Percentiles rank a stretch among this genome's conserved stretches.
These are phyloP conservation scores for Bremia lactucae DNA, from an alignment of 352 stramenopile genomes.

Conservation along the genomic window DNA sequence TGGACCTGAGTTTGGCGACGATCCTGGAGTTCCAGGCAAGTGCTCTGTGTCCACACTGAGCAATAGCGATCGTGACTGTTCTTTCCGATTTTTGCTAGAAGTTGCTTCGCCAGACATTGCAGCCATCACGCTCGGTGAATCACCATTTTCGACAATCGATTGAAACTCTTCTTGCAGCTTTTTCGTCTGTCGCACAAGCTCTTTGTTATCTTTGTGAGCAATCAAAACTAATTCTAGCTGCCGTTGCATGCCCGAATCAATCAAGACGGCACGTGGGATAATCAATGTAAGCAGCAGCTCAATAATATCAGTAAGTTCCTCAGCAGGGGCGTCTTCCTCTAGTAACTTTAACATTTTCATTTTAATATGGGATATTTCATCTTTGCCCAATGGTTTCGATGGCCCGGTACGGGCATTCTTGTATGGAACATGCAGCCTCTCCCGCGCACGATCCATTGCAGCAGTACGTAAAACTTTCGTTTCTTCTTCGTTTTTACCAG, in stretches of 20 bases:
- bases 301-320: constrained; percentile 73
- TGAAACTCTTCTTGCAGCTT: constrained; percentile 75
- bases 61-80: constrained; percentile 33
- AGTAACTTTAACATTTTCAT: constrained; percentile 79
- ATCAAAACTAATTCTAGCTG: constrained; percentile 71
- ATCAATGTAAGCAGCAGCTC: constrained; percentile 72
- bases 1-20: constrained; percentile 47
- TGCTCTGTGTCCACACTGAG: constrained; percentile 48
- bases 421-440: constrained; percentile 69
- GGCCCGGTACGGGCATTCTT: constrained; percentile 64
- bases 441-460: constrained; percentile 64
- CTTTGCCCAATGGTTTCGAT: constrained; percentile 69
- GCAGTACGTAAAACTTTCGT: constrained; percentile 51
- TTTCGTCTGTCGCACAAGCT: constrained; percentile 72
- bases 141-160: constrained; percentile 48
- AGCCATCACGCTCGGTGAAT: constrained; percentile 17
- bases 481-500: constrained; percentile 69
- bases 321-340: constrained; percentile 66
- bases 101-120: constrained; percentile 15
- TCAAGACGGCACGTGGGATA: constrained; percentile 59
- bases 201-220: constrained; percentile 80
- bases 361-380: constrained; percentile 77
- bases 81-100: constrained; percentile 32
- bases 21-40: constrained; percentile 39
- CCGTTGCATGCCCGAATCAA: constrained; percentile 61